Base-by-base conservation (phyloP, 1,284 basidiomycete genomes). In the Ustilago lituana region DNA sequence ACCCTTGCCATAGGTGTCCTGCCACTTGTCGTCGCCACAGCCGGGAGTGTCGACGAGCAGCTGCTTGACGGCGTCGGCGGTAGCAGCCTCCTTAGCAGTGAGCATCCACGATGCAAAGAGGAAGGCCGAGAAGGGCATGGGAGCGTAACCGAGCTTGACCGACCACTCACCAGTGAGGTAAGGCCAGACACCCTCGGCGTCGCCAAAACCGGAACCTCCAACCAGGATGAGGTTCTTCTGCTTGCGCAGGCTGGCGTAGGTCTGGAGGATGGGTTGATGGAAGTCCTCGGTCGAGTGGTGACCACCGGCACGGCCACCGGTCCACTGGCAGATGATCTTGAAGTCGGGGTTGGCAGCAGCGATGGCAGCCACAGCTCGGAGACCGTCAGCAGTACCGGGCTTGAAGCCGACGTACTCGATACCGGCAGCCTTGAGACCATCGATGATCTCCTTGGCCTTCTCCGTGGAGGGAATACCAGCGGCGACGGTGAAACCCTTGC, bases 301-400 rank as follows among this genome's bases (percentile, higher is more conserved):
- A 62, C 95, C 95, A 76, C 95, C 95, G n/a, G 95, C 96, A 77
- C 95, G 93, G 49, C 95, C 95, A 81, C 95, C 96, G 45, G 95
- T 98, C 95, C 95, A 98, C 82, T 98, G 95, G 70, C 97, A 86
- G 83, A 98, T 93, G 84, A 98, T 90, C n/a, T 95, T 94, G 87
- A 92, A 98, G 84, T 93, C 90, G 38, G 94, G 92, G 84, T 97
- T 94, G 65, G 93, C 87, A 39, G 91, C 88, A 23, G 96, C 95
- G 77, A 98, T 98, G 85, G 90, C 94, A 83, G 96, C 87, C 60
- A 98, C 95, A 83, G 98, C 94, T 41, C 94, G 90, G 74, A 98
- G 95, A 67, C 95, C 95, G 71, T 98, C 94, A 56, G 95, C 89
- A 8, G 93, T 96, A 66, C 95, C 95, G 38, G 95, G 95, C 86